Percentiles rank a stretch among this genome's conserved stretches.
These are phyloP conservation scores for Trichosporon sp. DNA, from an alignment of 1,284 basidiomycete genomes.

Conservation along the genomic window DNA sequence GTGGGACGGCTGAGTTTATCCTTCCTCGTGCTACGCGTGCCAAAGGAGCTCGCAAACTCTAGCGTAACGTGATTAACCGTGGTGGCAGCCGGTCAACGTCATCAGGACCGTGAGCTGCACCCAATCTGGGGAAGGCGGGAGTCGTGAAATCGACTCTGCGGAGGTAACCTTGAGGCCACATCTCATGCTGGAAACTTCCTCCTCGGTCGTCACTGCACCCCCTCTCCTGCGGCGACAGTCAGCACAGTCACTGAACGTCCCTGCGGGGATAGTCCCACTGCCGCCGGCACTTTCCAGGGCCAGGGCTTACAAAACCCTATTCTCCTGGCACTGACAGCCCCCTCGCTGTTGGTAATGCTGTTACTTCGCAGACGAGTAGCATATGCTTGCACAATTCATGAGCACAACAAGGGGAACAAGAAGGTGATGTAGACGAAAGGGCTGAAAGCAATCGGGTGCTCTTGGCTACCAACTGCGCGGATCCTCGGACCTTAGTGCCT, in stretches of 20 bases:
- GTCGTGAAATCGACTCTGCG: too few relatives aligned
- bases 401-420: too few relatives aligned
- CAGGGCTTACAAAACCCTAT: neutral
- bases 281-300: neutral
- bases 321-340: neutral
- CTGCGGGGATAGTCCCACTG: neutral
- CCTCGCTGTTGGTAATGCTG: neutral
- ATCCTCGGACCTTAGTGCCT: neutral
- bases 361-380: neutral
- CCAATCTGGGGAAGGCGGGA: too few relatives aligned
- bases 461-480: neutral
- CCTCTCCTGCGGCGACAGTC: too few relatives aligned
- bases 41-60: neutral
- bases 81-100: neutral
- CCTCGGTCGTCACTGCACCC: too few relatives aligned
- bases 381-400: neutral
- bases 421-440: too few relatives aligned
- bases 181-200: too few relatives aligned
- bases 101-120: neutral
- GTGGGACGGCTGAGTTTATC: neutral
- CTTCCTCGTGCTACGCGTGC: neutral
- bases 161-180: too few relatives aligned
- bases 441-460: neutral
- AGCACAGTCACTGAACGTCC: neutral
- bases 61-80: neutral